Evolutionary conservation across 192 early-diverging fungal species (phyloP).

Genomic region (Backusella westeae): DNA sequence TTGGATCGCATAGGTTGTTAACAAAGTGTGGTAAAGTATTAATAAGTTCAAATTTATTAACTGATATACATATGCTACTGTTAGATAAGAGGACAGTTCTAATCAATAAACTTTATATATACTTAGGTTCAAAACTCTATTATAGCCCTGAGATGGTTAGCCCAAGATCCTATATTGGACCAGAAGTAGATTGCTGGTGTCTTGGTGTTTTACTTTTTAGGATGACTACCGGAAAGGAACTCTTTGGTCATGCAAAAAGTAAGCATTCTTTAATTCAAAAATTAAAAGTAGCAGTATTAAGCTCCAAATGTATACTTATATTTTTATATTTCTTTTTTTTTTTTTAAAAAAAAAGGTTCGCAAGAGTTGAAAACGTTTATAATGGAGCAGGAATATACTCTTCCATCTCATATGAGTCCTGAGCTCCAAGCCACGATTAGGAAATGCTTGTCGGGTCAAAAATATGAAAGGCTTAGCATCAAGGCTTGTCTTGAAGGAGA

Average conservation of each 20-base stretch:
- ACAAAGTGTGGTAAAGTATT: constrained; percentile 78
- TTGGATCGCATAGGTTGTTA: constrained; percentile 61
- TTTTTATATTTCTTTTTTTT: not conserved
- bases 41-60: not conserved
- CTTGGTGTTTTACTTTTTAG: constrained; percentile 89
- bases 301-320: not conserved
- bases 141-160: constrained; percentile 87
- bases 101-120: not conserved
- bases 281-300: not conserved
- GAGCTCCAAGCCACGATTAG: constrained; percentile 37
- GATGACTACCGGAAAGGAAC: constrained; percentile 55
- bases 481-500: constrained; percentile 33
- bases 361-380: constrained; percentile 48
- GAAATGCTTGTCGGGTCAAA: constrained; percentile 39
- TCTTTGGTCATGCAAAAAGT: constrained; percentile 42
- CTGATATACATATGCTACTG: not conserved
- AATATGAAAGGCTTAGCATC: constrained; percentile 34
- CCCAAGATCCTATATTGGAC: constrained; percentile 84
- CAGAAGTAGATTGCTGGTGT: constrained; percentile 95
- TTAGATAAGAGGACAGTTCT: not conserved
- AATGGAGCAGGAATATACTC: constrained; percentile 34
- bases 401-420: constrained; percentile 36
- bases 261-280: not conserved
- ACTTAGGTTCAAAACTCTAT: constrained; percentile 72
- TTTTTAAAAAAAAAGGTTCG: constrained; percentile 17